A percentile compares a stretch with the other conserved stretches of the same genome.
These are phyloP conservation scores for Aegilops bicornis DNA, from an alignment of 176 grass and related monocot genomes.

Conservation along the genomic window DNA sequence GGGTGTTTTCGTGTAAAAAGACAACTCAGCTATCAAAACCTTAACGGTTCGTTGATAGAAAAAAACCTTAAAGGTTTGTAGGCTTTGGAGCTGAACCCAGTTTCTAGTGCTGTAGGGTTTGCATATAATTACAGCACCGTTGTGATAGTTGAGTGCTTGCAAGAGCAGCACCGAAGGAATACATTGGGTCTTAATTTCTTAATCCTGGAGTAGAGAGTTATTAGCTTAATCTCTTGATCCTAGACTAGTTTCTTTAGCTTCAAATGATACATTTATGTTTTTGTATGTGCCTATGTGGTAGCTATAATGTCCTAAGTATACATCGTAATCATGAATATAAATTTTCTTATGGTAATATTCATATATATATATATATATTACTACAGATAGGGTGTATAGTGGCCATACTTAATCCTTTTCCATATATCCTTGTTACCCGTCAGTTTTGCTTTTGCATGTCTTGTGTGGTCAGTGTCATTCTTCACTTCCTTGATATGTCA, in stretches of 20 bases:
- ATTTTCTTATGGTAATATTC: neutral
- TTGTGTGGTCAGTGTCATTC: neutral
- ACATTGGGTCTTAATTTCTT: neutral
- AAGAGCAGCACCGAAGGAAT: neutral
- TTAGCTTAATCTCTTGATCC: neutral
- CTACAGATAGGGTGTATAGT: neutral
- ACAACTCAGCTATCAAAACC: neutral
- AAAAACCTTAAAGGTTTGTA: neutral
- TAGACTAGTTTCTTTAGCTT: neutral
- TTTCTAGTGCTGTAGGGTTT: neutral
- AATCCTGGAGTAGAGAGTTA: neutral
- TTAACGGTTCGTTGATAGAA: neutral
- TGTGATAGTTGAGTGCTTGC: neutral
- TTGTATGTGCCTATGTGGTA: neutral
- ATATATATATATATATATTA: neutral
- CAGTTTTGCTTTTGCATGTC: neutral
- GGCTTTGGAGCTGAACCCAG: neutral
- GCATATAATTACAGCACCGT: neutral
- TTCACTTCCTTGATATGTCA: neutral
- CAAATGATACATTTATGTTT: neutral
- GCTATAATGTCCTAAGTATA: neutral
- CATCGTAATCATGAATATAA: neutral
- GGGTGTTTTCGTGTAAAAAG: neutral
- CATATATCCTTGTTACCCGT: neutral
- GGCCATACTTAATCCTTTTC: neutral